A percentile compares a stretch with the other conserved stretches of the same genome.
Conservation (phyloP, 139 green algal genomes). For the Limnomonas spitsbergensis region DNA sequence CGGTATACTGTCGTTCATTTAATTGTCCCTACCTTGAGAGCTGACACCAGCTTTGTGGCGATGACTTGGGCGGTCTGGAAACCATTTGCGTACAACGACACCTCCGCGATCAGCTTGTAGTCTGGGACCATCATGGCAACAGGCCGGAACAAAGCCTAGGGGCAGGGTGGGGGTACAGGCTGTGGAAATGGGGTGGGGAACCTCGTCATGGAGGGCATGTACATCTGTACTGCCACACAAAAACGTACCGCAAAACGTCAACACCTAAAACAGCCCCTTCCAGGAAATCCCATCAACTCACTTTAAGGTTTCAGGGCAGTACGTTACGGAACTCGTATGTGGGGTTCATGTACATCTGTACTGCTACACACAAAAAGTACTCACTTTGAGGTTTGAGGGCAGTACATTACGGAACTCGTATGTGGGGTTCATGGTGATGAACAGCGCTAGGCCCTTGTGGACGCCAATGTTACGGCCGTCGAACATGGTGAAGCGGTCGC, state of each 20-base stretch:
- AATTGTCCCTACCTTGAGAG: slow-evolving; percentile 39
- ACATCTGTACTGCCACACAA: too few relatives aligned
- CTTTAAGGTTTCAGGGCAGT: slow-evolving; percentile 40
- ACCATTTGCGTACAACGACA: slow-evolving; percentile 50
- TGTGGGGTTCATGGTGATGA: slow-evolving; percentile 49
- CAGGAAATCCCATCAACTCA: too few relatives aligned
- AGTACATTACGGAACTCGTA: slow-evolving; percentile 35
- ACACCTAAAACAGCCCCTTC: too few relatives aligned
- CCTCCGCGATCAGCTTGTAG: slow-evolving; percentile 50
- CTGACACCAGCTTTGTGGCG: slow-evolving; percentile 49
- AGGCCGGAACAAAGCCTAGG: slow-evolving; percentile 41
- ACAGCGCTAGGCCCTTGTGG: slow-evolving; percentile 34
- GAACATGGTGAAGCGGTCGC: slow-evolving; percentile 39
- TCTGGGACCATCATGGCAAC: slow-evolving; percentile 70
- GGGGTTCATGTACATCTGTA: too few relatives aligned
- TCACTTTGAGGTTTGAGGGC: slow-evolving; percentile 38
- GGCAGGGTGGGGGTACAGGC: too few relatives aligned
- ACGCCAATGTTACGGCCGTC: slow-evolving; percentile 36
- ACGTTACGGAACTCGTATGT: slow-evolving; percentile 36
- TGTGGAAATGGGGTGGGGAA: too few relatives aligned
- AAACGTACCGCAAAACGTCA: too few relatives aligned
- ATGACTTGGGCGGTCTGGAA: slow-evolving; percentile 44
- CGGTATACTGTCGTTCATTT: too few relatives aligned
- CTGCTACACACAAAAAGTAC: too few relatives aligned
- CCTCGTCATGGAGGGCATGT: too few relatives aligned